Evolutionary conservation across 352 stramenopile species (phyloP), one percentile per base, ranked within the genome.

Genomic region (Globisporangium mamillatum): DNA sequence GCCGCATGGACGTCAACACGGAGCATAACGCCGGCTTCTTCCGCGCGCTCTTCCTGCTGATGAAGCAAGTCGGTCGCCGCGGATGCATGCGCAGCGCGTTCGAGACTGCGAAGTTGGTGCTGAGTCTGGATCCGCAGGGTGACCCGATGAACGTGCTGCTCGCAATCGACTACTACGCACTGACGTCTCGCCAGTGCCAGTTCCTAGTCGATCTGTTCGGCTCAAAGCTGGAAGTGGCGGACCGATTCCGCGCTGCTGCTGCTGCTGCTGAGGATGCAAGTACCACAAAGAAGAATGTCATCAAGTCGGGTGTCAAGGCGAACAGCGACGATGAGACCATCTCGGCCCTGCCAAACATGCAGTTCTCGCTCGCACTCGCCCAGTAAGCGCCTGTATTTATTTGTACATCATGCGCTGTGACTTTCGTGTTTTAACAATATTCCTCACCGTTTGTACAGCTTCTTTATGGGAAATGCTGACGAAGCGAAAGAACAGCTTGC

Each of bases 11-110:
- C 56, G 83, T 94, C 61, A 64, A 77, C 58, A 81, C 76, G 8
- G 88, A 93, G 68, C 83, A 91, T 75, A 95, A 95, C 64, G 66
- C 78, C 18, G 81, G 79, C 14, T 94, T 94, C 66, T 95, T 88
- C 71, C 84, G 73, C 58, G 82, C 86, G 1, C 71, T 95, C 22
- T 94, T 93, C 55, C 69, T 95, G 57, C 60, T 94, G 55, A 92
- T 89, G 81, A 92, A 94, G 74, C 88, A 93, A 68, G 88, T 93
- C 32, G 88, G 88, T 14, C 84, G 88, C 22, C 83, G 88, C 34
- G 86, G 88, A 0, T 95, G 88, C 68, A 87, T 92, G 70, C 84
- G 86, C n/a, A 95, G 88, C 57, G 88, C 88, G 1, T 95, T 95
- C 32, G 88, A 95, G 68, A 91, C 84, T 9, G 81, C 83, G 10